Percentiles rank a stretch among this genome's conserved stretches.
Evolutionary conservation across 768 basidiomycete species (phyloP).

Genomic region (Asterophora lycoperdoides): DNA sequence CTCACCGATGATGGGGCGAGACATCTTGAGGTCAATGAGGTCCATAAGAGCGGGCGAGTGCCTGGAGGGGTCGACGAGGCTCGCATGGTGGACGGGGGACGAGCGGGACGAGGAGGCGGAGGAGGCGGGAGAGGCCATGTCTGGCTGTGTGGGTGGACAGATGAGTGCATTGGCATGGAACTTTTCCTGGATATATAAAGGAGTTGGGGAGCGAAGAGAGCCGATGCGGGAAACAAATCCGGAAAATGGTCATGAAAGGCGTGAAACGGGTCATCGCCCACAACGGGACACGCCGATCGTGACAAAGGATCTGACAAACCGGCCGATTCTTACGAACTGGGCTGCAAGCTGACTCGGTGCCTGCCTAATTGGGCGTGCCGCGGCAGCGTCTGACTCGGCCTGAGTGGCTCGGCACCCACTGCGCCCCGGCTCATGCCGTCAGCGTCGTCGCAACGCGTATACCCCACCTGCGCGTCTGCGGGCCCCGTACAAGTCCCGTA

Average conservation of each 20-base stretch:
- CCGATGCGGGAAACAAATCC: slow-evolving; percentile 27
- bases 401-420: slow-evolving; percentile 18
- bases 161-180: slow-evolving; percentile 19
- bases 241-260: slow-evolving; percentile 21
- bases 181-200: slow-evolving; percentile 28
- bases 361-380: slow-evolving; percentile 13
- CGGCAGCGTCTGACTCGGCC: slow-evolving; percentile 6
- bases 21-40: slow-evolving; percentile 63
- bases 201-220: slow-evolving; percentile 27
- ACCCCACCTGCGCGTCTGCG: not conserved
- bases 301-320: slow-evolving; percentile 22
- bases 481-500: not conserved
- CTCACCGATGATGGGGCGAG: slow-evolving; percentile 61
- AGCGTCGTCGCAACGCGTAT: slow-evolving; percentile 8
- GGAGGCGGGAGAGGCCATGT: slow-evolving; percentile 16
- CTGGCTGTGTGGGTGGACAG: slow-evolving; percentile 16
- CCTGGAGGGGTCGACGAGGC: slow-evolving; percentile 56
- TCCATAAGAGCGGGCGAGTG: slow-evolving; percentile 67
- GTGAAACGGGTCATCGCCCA: slow-evolving; percentile 12
- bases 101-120: slow-evolving; percentile 25
- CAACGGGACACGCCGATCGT: slow-evolving; percentile 18
- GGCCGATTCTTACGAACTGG: slow-evolving; percentile 12
- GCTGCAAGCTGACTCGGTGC: slow-evolving; percentile 12
- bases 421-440: not conserved
- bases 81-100: slow-evolving; percentile 38